phyloP scores from a whole-genome alignment of 2,329 filamentous ascomycete genomes.

The Chaetomium olivaceum region DNA sequence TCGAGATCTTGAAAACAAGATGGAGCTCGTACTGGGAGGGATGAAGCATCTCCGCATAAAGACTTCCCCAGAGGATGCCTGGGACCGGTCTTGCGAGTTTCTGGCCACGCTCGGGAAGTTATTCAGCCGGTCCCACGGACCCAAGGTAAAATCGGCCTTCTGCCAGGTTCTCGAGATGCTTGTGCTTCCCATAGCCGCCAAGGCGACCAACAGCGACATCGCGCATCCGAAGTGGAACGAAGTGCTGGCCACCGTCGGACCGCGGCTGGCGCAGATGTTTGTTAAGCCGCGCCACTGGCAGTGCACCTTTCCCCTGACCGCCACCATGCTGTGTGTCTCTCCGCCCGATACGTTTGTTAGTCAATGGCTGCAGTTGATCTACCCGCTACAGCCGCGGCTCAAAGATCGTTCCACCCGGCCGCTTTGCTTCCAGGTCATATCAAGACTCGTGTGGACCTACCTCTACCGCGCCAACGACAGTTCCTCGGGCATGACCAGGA shows the following conservation, averaged over 20 bases:
- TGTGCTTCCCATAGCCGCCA: slow-evolving; percentile 81
- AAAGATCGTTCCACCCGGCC: slow-evolving; percentile 81
- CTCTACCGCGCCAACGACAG: slow-evolving; percentile 80
- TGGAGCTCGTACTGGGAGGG: slow-evolving; percentile 83
- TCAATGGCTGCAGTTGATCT: slow-evolving; percentile 83
- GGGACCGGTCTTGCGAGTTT: slow-evolving; percentile 87
- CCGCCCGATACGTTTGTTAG: slow-evolving; percentile 77
- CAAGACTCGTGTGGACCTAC: slow-evolving; percentile 90
- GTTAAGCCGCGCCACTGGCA: slow-evolving; percentile 91
- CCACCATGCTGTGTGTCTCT: slow-evolving; percentile 84
- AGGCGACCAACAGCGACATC: slow-evolving; percentile 72
- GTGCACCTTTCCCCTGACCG: slow-evolving; percentile 83
- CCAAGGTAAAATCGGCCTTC: slow-evolving; percentile 88
- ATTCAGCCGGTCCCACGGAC: slow-evolving; percentile 83
- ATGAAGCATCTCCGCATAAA: slow-evolving; percentile 88
- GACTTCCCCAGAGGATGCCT: slow-evolving; percentile 69
- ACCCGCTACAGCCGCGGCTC: slow-evolving; percentile 74
- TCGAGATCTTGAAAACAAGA: slow-evolving; percentile 74
- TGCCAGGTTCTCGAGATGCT: slow-evolving; percentile 89
- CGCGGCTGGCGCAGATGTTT: slow-evolving; percentile 79
- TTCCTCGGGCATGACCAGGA: slow-evolving; percentile 66
- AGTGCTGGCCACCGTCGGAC: slow-evolving; percentile 75
- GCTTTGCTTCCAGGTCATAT: slow-evolving; percentile 84
- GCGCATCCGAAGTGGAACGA: slow-evolving; percentile 82
- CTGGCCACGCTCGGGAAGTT: slow-evolving; percentile 78